A percentile compares a stretch with the other conserved stretches of the same genome.
These are phyloP conservation scores for Fusarium pseudoanthophilum DNA, from an alignment of 2,329 filamentous ascomycete genomes.

Conservation along the genomic window DNA sequence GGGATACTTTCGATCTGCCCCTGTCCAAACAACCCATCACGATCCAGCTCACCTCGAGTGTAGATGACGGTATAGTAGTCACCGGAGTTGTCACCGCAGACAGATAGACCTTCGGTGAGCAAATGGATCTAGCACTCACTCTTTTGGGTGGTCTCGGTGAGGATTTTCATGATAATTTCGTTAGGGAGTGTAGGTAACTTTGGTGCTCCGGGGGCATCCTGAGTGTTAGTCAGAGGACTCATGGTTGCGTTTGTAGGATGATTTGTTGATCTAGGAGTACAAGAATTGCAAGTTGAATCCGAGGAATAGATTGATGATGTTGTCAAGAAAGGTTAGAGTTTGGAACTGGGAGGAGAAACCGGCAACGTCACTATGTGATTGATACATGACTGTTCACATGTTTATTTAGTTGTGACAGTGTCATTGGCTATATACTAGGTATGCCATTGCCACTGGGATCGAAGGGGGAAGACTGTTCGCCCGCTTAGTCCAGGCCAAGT, in stretches of 20 bases:
- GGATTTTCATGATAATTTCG: conserved; percentile 9
- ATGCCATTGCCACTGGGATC: not conserved
- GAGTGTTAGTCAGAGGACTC: not conserved
- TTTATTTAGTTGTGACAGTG: not conserved
- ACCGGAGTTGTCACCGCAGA: not conserved
- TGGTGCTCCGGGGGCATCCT: not conserved
- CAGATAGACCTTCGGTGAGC: not conserved
- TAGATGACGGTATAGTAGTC: conserved; percentile 14
- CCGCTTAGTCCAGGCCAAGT: not conserved
- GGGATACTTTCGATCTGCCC: conserved; percentile 5
- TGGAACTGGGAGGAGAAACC: not conserved
- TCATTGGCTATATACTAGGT: too few species aligned
- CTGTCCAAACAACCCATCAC: not conserved
- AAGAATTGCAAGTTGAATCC: not conserved
- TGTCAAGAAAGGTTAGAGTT: not conserved
- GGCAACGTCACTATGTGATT: not conserved
- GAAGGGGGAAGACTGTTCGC: not conserved
- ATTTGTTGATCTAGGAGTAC: not conserved
- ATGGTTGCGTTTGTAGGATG: not conserved
- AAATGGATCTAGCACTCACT: conserved; percentile 3
- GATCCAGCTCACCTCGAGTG: conserved; percentile 3
- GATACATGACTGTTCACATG: not conserved
- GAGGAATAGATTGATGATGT: not conserved
- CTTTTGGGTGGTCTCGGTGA: not conserved
- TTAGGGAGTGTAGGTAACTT: not conserved